A percentile compares a stretch with the other conserved stretches of the same genome.
Conservation (phyloP, 805 yeast genomes). For the Hanseniaspora lindneri region DNA sequence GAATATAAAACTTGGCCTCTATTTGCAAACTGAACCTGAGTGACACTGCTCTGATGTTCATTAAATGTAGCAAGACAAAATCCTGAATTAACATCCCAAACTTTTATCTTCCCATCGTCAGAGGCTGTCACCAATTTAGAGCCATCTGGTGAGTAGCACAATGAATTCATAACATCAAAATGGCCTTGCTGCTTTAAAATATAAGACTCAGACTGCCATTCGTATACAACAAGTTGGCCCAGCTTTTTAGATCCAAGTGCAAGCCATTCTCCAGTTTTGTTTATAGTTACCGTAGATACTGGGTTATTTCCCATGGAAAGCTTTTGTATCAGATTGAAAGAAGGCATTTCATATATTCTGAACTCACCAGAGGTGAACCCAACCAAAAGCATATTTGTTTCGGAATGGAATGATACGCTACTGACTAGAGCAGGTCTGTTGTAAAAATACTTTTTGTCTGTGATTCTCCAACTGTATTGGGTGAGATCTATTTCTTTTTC, state of each 20-base stretch:
- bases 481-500: conserved; percentile 32
- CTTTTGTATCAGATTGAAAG: conserved; percentile 68
- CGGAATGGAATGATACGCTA: conserved; percentile 74
- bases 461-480: conserved; percentile 66
- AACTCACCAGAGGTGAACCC: conserved; percentile 88
- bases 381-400: conserved; percentile 60
- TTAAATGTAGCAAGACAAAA: conserved; percentile 85
- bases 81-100: conserved; percentile 91
- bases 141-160: conserved; percentile 91
- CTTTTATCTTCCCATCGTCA: conserved; percentile 92
- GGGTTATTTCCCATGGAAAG: conserved; percentile 85
- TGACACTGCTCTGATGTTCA: conserved; percentile 82
- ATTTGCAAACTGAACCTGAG: conserved; percentile 76
- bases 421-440: conserved; percentile 53
- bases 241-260: conserved; percentile 83
- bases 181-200: conserved; percentile 95
- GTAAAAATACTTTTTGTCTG: conserved; percentile 60
- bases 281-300: conserved; percentile 69
- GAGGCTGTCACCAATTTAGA: conserved; percentile 83
- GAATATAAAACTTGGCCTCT: conserved; percentile 85
- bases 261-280: conserved; percentile 87
- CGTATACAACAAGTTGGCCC: conserved; percentile 93
- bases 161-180: conserved; percentile 74
- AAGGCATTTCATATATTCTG: conserved; percentile 77
- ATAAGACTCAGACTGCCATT: conserved; percentile 97